Base-by-base conservation (phyloP, 2,329 filamentous ascomycete species). In the Xylaria sp. region DNA sequence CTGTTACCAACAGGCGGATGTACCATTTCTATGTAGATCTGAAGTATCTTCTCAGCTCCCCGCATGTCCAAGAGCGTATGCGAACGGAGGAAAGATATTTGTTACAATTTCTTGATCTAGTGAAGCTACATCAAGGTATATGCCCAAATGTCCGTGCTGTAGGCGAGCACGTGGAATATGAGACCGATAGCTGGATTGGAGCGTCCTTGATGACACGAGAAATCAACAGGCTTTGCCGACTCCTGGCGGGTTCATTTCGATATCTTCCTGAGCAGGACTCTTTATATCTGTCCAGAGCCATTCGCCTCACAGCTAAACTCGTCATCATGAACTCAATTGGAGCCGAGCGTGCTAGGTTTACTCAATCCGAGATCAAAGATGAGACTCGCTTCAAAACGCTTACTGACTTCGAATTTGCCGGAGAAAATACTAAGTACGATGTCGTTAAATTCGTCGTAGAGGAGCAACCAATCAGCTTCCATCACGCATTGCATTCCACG, bases 11-110 rank as follows among this genome's bases (percentile, higher is more conserved):
- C 77, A 86, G 96, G 54, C 89, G 96, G 38, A 94, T 99, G 85
- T 97, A 97, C 75, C 96, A 98, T 79, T 99, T 99, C 82, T 99
- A 98, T 81, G 87, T 94, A 66, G 96, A 99, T 77, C 84, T 98
- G 71, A 93, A 94, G 73, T 97, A 96, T 79, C 87, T 99, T 0
- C 92, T 98, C 69, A 89, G 91, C 47, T 96, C 94, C 0, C 89
- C 92, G 33, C 92, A 96, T 77, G 94, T 98, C 2, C 94, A 97
- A 77, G 89, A 93, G 72, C 89, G 91, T 60, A 87, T 98, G 69
- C 89, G 96, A 44, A 89, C 85, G 2, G 94, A 98, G 77, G 89
- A 91, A 60, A 88, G 94, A 65, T 99, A 99, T 75, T 85, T 97
- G 62, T 85, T 96, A 77, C 96, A 99, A 75, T 99, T 98, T 79